Conservation (phyloP, 2,329 filamentous ascomycete genomes). For the Xylariaceae sp. region DNA sequence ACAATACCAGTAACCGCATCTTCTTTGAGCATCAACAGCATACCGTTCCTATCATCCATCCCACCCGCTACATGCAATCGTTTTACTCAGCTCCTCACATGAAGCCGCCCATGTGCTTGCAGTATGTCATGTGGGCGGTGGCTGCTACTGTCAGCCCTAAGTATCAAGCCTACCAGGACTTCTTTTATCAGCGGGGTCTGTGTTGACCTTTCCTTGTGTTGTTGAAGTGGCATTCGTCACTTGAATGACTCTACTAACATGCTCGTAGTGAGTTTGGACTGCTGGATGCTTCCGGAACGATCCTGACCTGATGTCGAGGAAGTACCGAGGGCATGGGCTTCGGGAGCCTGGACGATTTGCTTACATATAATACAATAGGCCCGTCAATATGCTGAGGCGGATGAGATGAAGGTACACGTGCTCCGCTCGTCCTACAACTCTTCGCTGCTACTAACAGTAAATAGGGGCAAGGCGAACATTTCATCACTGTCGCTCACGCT, state of each 20-base stretch:
- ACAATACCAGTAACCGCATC: slow-evolving; percentile 49
- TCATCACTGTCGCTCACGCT: slow-evolving; percentile 70
- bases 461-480: slow-evolving; percentile 66
- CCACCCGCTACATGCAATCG: slow-evolving; percentile 63
- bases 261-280: no score
- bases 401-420: slow-evolving; percentile 65
- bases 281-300: no score
- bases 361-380: no score
- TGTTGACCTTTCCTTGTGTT: no score
- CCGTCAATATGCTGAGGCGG: slow-evolving; percentile 72
- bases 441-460: slow-evolving; percentile 1
- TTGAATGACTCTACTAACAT: no score
- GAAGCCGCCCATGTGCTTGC: slow-evolving; percentile 75
- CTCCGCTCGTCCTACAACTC: not conserved
- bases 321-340: no score
- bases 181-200: slow-evolving; percentile 77
- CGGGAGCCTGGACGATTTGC: no score
- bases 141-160: slow-evolving; percentile 65
- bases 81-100: slow-evolving; percentile 65
- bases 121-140: slow-evolving; percentile 84
- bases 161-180: slow-evolving; percentile 62
- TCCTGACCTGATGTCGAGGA: no score
- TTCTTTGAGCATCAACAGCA: slow-evolving; percentile 73
- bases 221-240: no score
- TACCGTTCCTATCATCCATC: slow-evolving; percentile 70